Evolutionary conservation across 2,329 filamentous ascomycete genomes (phyloP), one percentile per base, ranked within the genome.

Genomic region (Parascedosporium putredinis): DNA sequence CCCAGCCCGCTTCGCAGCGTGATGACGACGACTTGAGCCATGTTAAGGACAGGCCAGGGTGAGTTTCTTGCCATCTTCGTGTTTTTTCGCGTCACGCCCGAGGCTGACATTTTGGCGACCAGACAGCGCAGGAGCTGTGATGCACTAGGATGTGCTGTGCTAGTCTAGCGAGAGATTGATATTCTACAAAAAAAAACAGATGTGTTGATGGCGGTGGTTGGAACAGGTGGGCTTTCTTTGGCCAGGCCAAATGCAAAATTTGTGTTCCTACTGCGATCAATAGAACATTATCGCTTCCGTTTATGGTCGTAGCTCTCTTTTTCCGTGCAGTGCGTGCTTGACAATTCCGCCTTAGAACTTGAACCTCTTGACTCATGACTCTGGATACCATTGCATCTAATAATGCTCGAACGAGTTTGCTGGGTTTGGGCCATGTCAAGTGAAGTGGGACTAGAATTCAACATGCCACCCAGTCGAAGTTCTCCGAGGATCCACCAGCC

Each of bases 1-100:
- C 79, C 79, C 59, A 83, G 80, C 71, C 80, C 80, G 70, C 79
- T 84, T 72, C 80, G 79, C 70, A 76, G 75, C 70, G 74, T 81
- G 69, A 81, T 76, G 79, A 80, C 72, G 74, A 72, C 73, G 66
- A 70, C 70, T 75, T 79, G 71, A 76, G 72, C 64, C 63, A 45
- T 46, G 22, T 38, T 45, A 9, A 40, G 36, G 33, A 45, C 23
- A 18, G 42, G 49, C 22, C 43, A 34, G 42, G 49, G 42, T 50
- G 34, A 46, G 49, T 22, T 33, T 18, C 18, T 46, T 36, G 4
- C 33, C n/a, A 3, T 18, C 20, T 34, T 34, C 31, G 12, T 34
- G 12, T 34, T 33, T 16, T 34, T 14, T 16, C 4, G 7, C 12
- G 14, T 16, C 33, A 36, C n/a, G n/a, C n/a, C 4, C 9, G n/a